Base-by-base conservation (phyloP, 2,329 filamentous ascomycete genomes). In the Colletotrichum costaricense region DNA sequence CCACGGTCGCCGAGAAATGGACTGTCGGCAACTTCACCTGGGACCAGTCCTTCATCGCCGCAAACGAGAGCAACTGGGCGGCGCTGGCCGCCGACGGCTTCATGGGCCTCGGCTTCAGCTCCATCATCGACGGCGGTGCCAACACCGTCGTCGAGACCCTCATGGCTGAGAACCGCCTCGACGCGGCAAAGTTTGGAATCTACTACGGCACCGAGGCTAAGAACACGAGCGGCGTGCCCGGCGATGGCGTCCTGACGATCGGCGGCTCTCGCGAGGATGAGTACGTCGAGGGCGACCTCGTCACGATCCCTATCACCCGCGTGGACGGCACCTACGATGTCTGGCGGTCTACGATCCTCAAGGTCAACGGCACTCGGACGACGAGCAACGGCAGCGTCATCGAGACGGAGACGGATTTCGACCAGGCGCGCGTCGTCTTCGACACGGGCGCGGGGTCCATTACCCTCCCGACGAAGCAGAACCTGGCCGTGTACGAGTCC, bases 71-170 rank as follows among this genome's bases (percentile, higher is more conserved):
- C 62, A 76, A 67, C 26, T 83, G 81, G 81, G 68, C 69, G 0
- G 59, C 76, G 7, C 75, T 79, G 7, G 74, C 82, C 0, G 79
- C 77, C 4, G 79, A 82, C 57, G 82, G 82, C 26, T 83, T 84
- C 74, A 66, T 84, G 38, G 82, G 82, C 0, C 75, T 83, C 3
- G 78, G 78, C 2, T 84, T 83, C 35, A 72, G 75, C 19, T 78
- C 78, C 26, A 82, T 83, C 57, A 59, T 77, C 9, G 80, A 79
- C 5, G 78, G 76, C 16, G 75, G 75, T 46, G 77, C 81, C 1
- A 75, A 75, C 3, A 81, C 82, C 0, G 22, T 83, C 14, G 77
- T 81, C 14, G 81, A 83, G 73, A 78, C 79, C 6, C 71, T 84
- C 46, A 77, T 84, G 75, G 65, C 73, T 38, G 64, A 78, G 2